Base-by-base conservation (phyloP, 1,284 basidiomycete genomes). In the Agroathelia rolfsii region DNA sequence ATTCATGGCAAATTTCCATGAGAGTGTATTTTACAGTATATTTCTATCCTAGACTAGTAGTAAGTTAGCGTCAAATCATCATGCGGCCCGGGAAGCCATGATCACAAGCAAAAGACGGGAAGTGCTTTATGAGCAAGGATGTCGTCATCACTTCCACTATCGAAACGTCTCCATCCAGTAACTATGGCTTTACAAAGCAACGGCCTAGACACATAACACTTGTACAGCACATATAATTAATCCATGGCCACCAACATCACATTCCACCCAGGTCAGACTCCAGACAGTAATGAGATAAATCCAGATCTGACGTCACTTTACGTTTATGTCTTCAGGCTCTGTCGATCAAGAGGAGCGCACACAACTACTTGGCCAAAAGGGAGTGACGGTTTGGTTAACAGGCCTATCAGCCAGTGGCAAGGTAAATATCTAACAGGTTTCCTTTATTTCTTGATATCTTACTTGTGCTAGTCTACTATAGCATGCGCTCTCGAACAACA, bases 401-500 rank as follows among this genome's bases (percentile, higher is more conserved):
- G 92, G 92, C 15, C 72, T 94, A 19, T 88, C 82, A 47, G 90
- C 86, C 16, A 82, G 78, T 49, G 89, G 89, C 36, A 93, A 93
- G 72, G 86, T 85, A 26, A 35, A 62, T 41, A 23, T 17, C 30
- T 6, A 19, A 69, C 39, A 72, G 74, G 43, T 72, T 78, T 44
- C 62, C 72, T 17, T 84, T 79, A 61, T 64, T 79, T 24, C 61
- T 85, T 6, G 81, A 85, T 47, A 14, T 10, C 13, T 20, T 21
- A 10, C 22, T 28, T 49, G 42, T 35, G 45, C 48, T 19, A 96
- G 86, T 96, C 92, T 11, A 98, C 95, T 17, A 90, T 99, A 48
- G 95, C 90, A 2, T 92, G 88, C 44, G 95, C 95, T 9, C 72
- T 99, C 44, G 94, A 99, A 58, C 92, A 97, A 58, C 87, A 94